A percentile compares a stretch with the other conserved stretches of the same genome.
Conservation (phyloP, 2,329 filamentous ascomycete genomes). For the Clonostachys rhizophaga region DNA sequence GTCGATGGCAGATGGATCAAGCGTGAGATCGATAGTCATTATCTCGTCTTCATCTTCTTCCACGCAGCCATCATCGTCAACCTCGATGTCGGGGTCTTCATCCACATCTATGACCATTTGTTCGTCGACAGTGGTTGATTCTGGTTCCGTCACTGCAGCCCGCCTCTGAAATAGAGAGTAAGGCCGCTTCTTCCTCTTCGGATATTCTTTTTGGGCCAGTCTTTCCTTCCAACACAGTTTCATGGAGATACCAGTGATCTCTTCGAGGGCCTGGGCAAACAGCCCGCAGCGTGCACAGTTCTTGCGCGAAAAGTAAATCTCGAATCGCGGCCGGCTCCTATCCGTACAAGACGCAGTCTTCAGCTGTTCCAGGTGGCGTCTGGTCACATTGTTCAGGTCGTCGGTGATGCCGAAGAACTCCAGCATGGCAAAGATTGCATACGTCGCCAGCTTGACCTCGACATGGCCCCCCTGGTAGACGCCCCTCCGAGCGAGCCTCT, state of each 20-base stretch:
- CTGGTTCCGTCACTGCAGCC: not conserved
- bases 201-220: conserved; percentile 17
- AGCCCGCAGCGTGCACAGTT: conserved; percentile 19
- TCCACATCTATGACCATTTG: conserved; percentile 1
- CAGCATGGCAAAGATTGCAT: conserved; percentile 20
- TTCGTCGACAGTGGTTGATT: not conserved
- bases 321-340: conserved; percentile 17
- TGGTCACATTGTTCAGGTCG: conserved; percentile 11
- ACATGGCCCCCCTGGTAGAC: conserved; percentile 26
- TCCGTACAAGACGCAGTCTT: conserved; percentile 13
- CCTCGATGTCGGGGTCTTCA: not conserved
- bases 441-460: conserved; percentile 31
- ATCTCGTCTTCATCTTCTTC: not conserved
- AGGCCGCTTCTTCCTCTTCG: too few relatives aligned
- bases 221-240: conserved; percentile 17
- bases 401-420: conserved; percentile 13
- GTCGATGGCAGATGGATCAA: not conserved
- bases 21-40: too few relatives aligned
- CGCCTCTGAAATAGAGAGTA: not conserved
- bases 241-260: conserved; percentile 17
- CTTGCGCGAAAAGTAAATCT: conserved; percentile 26
- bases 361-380: conserved; percentile 12
- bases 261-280: conserved; percentile 14
- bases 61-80: not conserved
- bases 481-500: conserved; percentile 8